Base-by-base conservation (phyloP, 768 basidiomycete species). In the Mrakia gelida region DNA sequence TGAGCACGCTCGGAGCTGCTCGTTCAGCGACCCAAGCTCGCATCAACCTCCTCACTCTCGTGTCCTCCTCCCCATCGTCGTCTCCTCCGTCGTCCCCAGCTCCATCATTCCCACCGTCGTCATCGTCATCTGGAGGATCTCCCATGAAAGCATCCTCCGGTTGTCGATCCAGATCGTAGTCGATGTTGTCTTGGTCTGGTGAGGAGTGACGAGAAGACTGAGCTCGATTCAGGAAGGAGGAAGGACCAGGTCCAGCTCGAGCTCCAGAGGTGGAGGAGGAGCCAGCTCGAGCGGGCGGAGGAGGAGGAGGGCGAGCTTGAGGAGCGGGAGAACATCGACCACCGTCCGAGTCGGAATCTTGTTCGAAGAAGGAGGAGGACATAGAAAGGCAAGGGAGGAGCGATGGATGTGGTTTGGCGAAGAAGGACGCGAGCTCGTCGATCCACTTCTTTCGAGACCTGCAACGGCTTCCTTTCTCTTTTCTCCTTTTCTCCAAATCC, bases 11-110 rank as follows among this genome's bases (percentile, higher is more conserved):
- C 0, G 78, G 78, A 23, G 74, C 70, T 3, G 67, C 67, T 28
- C 78, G 23, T 45, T 79, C 78, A 15, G 68, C 74, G 26, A 79
- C 71, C 78, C 78, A 79, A 13, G 75, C 78, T 63, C 65, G 43
- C 78, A 79, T 79, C 38, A 79, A 67, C 41, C 16, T 65, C 59
- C 43, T 72, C 78, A 28, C 52, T 52, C 65, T 56, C 63, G 45
- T 75, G 38, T 45, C 73, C 71, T 45, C 59, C 30, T 34, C 49
- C 4, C 30, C 41, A n/a, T 43, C 74, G n/a, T 28, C 38, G 41
- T 7, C 45, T 49, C 45, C 45, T n/a, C 23, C 56, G 7, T n/a
- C 56, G 23, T 56, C 56, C 23, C n/a, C 56, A n/a, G 56, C 41
- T 15, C 18, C 38, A 38, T 32, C 54, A 23, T 74, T 30, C 15